Evolutionary conservation across 2,329 filamentous ascomycete species (phyloP).

Genomic region (Colletotrichum sp.): DNA sequence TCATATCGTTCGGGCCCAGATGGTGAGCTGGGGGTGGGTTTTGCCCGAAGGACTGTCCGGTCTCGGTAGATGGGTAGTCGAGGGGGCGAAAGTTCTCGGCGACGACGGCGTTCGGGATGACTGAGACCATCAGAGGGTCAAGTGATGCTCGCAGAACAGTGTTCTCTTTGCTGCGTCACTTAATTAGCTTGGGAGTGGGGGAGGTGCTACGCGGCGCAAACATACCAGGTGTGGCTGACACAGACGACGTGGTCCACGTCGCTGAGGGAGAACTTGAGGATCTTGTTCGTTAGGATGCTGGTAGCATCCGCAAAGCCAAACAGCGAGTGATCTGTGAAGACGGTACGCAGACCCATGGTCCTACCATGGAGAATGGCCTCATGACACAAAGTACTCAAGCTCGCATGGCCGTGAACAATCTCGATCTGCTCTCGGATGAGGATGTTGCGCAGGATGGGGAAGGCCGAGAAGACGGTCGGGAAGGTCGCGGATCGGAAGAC

Average conservation of each 20-base stretch:
- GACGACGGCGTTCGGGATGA: conserved; percentile 96
- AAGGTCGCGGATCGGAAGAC: conserved; percentile 95
- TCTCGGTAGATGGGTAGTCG: conserved; percentile 39
- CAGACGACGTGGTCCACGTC: conserved; percentile 99
- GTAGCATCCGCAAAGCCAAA: conserved; percentile 97
- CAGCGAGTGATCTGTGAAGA: conserved; percentile 96
- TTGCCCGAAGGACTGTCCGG: conserved; percentile 39
- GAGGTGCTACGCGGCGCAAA: neutral
- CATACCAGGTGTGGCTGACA: conserved; percentile 94
- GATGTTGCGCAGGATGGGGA: conserved; percentile 96
- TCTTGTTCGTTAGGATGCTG: conserved; percentile 95
- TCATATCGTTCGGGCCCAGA: conserved; percentile 81
- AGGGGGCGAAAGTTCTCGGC: conserved; percentile 90
- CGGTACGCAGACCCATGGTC: conserved; percentile 94
- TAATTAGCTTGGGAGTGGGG: conserved; percentile 19
- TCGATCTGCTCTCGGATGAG: conserved; percentile 93
- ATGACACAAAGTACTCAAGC: conserved; percentile 89
- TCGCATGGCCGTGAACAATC: conserved; percentile 97
- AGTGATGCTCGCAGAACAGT: conserved; percentile 93
- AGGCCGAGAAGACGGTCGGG: conserved; percentile 98
- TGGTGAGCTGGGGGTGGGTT: conserved; percentile 65
- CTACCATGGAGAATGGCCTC: conserved; percentile 94
- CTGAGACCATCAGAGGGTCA: conserved; percentile 95
- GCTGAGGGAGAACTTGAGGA: conserved; percentile 93
- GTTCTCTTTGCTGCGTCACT: conserved; percentile 81